phyloP scores from a whole-genome alignment of 768 basidiomycete species.

The Termitomyces eurrhizus region DNA sequence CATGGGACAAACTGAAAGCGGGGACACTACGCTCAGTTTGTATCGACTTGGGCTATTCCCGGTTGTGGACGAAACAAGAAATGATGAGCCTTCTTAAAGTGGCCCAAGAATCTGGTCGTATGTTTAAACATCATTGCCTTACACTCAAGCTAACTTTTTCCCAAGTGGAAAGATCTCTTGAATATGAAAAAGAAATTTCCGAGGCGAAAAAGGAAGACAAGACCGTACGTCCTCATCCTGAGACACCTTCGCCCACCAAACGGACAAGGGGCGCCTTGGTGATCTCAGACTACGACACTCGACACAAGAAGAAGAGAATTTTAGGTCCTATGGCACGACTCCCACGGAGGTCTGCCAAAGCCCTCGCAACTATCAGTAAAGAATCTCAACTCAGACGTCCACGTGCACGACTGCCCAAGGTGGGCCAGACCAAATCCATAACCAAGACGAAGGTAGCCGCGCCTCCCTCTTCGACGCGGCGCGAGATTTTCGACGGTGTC shows the following conservation, averaged over 20 bases:
- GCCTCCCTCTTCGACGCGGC: conserved; percentile 6
- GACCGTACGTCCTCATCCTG: neutral
- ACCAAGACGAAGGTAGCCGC: neutral
- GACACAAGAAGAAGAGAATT: conserved; percentile 14
- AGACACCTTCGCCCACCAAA: neutral
- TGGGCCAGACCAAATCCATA: neutral
- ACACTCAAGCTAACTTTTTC: neutral
- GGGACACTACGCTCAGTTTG: conserved; percentile 18
- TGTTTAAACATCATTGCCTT: neutral
- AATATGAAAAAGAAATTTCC: neutral
- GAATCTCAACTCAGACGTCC: conserved; percentile 5
- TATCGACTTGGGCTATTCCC: conserved; percentile 14
- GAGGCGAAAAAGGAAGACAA: conserved; percentile 8
- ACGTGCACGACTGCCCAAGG: conserved; percentile 7
- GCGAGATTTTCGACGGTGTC: conserved; percentile 19
- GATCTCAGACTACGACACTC: conserved; percentile 19
- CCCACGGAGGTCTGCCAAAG: conserved; percentile 2
- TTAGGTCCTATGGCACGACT: conserved; percentile 13
- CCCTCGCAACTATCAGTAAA: neutral
- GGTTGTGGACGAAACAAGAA: conserved; percentile 2
- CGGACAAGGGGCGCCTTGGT: conserved; percentile 9
- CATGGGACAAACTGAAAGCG: conserved; percentile 20
- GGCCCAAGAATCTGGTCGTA: conserved; percentile 14
- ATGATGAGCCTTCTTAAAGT: conserved; percentile 13
- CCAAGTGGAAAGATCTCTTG: conserved; percentile 15